These are phyloP conservation scores for Salix udensis DNA, from an alignment of 345 rosid genomes.

Conservation along the genomic window DNA sequence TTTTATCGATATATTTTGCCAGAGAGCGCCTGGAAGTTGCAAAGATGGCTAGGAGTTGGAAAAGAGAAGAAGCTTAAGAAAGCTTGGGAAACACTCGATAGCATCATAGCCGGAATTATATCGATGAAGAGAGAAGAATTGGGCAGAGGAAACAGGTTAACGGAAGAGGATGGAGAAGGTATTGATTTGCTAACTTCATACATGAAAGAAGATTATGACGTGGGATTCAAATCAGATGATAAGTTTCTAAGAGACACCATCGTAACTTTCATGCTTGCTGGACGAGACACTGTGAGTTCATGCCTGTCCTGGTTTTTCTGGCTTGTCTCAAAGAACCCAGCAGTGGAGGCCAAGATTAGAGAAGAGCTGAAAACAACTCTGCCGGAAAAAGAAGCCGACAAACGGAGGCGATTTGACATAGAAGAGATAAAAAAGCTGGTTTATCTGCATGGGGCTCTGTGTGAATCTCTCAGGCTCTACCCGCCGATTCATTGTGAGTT, in stretches of 20 bases:
- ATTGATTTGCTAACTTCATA: constrained; percentile 27
- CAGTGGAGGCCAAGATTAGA: constrained; percentile 27
- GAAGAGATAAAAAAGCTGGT: constrained; percentile 33
- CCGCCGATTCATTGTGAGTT: constrained; percentile 43
- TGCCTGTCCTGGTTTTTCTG: constrained; percentile 51
- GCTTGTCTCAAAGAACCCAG: constrained; percentile 33
- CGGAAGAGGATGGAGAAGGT: background rate
- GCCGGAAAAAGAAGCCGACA: background rate
- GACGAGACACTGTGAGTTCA: constrained; percentile 42
- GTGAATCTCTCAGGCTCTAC: constrained; percentile 41
- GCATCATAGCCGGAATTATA: constrained; percentile 22
- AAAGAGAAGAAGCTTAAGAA: background rate
- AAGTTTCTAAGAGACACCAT: constrained; percentile 39
- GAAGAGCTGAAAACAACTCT: constrained; percentile 32
- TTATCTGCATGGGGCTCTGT: constrained; percentile 40
- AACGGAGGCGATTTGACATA: constrained; percentile 9
- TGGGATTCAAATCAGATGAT: constrained; percentile 10
- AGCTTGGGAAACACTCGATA: background rate
- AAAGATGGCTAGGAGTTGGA: constrained; percentile 7
- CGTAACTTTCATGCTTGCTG: constrained; percentile 37
- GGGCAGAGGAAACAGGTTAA: background rate
- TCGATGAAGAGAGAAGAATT: constrained; percentile 26
- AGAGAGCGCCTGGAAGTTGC: constrained; percentile 8
- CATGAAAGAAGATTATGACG: constrained; percentile 15
- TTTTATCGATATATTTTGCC: constrained; percentile 16